Conservation (phyloP, 768 basidiomycete genomes). For the Termitomyces sp. region DNA sequence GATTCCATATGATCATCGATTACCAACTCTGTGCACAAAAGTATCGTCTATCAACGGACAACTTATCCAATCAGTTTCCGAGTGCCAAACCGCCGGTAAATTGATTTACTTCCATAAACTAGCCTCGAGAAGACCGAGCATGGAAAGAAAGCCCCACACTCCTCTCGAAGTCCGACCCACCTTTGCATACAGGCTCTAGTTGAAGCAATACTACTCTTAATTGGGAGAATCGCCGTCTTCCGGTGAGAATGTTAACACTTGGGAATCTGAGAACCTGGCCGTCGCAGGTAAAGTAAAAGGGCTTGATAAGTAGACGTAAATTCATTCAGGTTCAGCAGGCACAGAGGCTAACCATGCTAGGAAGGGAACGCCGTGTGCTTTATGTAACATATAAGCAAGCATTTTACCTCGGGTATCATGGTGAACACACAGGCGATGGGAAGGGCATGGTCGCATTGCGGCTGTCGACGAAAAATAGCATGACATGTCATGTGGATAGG, state of each 20-base stretch:
- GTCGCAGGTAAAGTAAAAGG: not conserved
- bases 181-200: not conserved
- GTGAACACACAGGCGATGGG: too few relatives aligned
- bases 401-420: not conserved
- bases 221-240: not conserved
- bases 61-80: not conserved
- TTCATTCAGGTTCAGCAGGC: not conserved
- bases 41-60: not conserved
- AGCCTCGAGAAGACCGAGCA: not conserved
- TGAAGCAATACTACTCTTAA: not conserved
- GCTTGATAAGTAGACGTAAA: not conserved
- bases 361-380: not conserved
- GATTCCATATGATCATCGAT: not conserved
- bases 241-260: not conserved
- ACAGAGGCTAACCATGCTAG: not conserved
- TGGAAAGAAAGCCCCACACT: not conserved
- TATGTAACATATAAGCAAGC: not conserved
- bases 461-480: not conserved
- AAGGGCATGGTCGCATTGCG: not conserved
- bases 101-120: not conserved
- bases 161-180: not conserved
- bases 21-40: too few relatives aligned
- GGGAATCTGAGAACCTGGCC: not conserved
- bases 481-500: not conserved
- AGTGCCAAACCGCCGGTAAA: not conserved